Conservation (phyloP, 2,329 filamentous ascomycete genomes). For the Pyrenophora graminea region DNA sequence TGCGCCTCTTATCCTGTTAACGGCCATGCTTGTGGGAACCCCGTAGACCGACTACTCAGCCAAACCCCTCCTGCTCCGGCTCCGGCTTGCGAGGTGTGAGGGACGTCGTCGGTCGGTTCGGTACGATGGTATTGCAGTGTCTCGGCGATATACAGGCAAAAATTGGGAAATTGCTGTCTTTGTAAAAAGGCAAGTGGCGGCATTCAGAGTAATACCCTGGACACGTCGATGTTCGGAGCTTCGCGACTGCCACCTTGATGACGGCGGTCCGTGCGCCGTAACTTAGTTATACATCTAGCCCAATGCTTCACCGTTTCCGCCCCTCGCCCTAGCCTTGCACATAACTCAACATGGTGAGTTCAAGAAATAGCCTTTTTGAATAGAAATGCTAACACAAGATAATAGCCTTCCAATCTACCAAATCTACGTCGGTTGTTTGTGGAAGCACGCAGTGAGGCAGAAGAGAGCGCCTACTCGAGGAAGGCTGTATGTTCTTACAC, state of each 20-base stretch:
- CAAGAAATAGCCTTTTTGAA: background rate
- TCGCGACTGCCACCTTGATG: constrained; percentile 36
- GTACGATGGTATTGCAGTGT: constrained; percentile 3
- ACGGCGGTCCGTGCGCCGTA: constrained; percentile 28
- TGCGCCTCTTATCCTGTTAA: constrained; percentile 92
- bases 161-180: background rate
- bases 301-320: constrained; percentile 12
- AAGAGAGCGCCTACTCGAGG: constrained; percentile 91
- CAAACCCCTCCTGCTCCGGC: constrained; percentile 42
- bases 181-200: constrained; percentile 4
- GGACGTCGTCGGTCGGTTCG: constrained; percentile 1
- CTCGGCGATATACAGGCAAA: background rate
- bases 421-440: constrained; percentile 97
- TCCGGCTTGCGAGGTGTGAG: constrained; percentile 10
- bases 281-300: constrained; percentile 8
- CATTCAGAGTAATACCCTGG: constrained; percentile 16
- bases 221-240: constrained; percentile 20
- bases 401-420: constrained; percentile 75
- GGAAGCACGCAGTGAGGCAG: constrained; percentile 86
- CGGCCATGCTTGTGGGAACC: constrained; percentile 69
- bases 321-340: constrained; percentile 3
- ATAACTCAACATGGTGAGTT: constrained; percentile 24
- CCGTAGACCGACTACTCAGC: constrained; percentile 35
- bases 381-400: background rate
- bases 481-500: constrained; percentile 71